A percentile compares a stretch with the other conserved stretches of the same genome.
These are phyloP conservation scores for Aphanomyces cochlioides DNA, from an alignment of 352 stramenopile genomes.

Conservation along the genomic window DNA sequence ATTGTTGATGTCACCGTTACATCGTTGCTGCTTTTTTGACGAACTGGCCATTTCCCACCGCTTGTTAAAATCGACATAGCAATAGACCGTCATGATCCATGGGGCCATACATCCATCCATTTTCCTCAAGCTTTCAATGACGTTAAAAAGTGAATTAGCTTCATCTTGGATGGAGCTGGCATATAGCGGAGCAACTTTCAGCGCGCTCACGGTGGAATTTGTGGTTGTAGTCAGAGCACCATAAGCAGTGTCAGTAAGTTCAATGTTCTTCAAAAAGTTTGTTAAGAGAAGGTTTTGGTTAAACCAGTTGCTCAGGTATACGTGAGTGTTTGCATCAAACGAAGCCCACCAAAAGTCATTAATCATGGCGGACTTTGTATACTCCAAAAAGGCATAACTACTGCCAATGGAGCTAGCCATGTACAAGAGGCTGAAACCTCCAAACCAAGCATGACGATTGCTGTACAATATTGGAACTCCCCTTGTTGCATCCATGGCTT, in stretches of 20 bases:
- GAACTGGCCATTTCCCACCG: slow-evolving; percentile 15
- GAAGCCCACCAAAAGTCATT: slow-evolving; percentile 31
- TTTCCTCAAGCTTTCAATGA: slow-evolving; percentile 13
- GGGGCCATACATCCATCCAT: slow-evolving; percentile 12
- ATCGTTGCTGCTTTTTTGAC: not conserved
- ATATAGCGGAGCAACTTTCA: slow-evolving; percentile 15
- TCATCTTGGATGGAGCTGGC: slow-evolving; percentile 19
- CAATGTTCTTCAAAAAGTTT: not conserved
- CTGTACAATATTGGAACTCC: not conserved
- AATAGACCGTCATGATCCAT: slow-evolving; percentile 26
- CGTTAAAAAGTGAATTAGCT: slow-evolving; percentile 18
- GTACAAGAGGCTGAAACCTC: slow-evolving; percentile 13
- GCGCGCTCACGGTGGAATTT: slow-evolving; percentile 2
- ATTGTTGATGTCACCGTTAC: slow-evolving; percentile 1
- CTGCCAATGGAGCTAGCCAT: slow-evolving; percentile 8
- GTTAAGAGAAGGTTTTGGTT: slow-evolving; percentile 12
- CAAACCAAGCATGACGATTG: not conserved
- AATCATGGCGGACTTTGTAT: slow-evolving; percentile 14
- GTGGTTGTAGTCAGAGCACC: not conserved
- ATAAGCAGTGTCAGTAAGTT: not conserved
- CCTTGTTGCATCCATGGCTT: too few species aligned
- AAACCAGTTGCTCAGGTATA: slow-evolving; percentile 20
- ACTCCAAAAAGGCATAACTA: slow-evolving; percentile 7
- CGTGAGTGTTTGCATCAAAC: slow-evolving; percentile 2
- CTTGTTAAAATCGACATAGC: slow-evolving; percentile 24